Evolutionary conservation across 768 basidiomycete species (phyloP).

Genomic region (Termitomyces sp.): DNA sequence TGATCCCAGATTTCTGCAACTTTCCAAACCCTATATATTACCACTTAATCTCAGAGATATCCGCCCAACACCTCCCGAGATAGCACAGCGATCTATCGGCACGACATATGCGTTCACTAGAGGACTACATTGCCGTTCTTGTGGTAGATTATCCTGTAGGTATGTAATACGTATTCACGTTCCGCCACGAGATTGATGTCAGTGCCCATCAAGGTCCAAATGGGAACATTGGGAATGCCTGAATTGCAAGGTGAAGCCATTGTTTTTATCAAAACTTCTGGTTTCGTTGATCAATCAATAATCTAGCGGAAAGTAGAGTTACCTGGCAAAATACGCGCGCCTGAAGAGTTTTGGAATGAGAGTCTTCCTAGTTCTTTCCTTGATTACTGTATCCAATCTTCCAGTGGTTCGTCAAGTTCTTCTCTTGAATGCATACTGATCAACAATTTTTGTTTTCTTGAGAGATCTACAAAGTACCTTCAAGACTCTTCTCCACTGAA

Average conservation of each 20-base stretch:
- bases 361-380: slow-evolving; percentile 23
- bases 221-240: slow-evolving; percentile 75
- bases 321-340: slow-evolving; percentile 23
- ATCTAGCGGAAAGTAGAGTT: slow-evolving; percentile 19
- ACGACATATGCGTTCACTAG: slow-evolving; percentile 54
- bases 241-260: slow-evolving; percentile 43
- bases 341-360: slow-evolving; percentile 31
- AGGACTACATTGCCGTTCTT: slow-evolving; percentile 64
- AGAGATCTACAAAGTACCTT: slow-evolving; percentile 26
- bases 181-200: neutral
- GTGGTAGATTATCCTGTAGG: slow-evolving; percentile 75
- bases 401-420: slow-evolving; percentile 22
- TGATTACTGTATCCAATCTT: slow-evolving; percentile 23
- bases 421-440: neutral
- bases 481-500: slow-evolving; percentile 17
- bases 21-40: slow-evolving; percentile 26
- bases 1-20: slow-evolving; percentile 37
- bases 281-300: neutral
- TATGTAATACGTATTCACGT: slow-evolving; percentile 21
- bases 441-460: neutral
- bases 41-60: slow-evolving; percentile 32
- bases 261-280: neutral
- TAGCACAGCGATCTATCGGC: slow-evolving; percentile 28
- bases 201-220: slow-evolving; percentile 43
- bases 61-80: slow-evolving; percentile 27